phyloP scores from a whole-genome alignment of 208 protist genomes.

The Leishmania braziliensis region DNA sequence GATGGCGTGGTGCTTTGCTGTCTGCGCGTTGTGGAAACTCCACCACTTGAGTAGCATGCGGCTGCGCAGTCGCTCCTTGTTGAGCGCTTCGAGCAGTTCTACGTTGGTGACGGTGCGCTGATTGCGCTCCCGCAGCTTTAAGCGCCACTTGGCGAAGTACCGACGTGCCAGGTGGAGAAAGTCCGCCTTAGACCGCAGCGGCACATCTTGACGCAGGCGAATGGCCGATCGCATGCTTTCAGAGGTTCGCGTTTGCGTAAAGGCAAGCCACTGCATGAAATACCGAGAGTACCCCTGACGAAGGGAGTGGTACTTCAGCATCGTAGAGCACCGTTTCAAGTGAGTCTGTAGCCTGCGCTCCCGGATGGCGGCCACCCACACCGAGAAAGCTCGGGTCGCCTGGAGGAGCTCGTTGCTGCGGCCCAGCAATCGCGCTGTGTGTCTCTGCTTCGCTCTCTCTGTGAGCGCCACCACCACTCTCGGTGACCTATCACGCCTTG shows the following conservation, averaged over 20 bases:
- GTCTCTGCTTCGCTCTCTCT: constrained; percentile 6
- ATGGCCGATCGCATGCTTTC: constrained; percentile 19
- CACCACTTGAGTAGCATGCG: constrained; percentile 39
- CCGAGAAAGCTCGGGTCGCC: constrained; percentile 29
- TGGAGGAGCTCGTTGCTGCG: constrained; percentile 27
- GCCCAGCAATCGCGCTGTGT: constrained; percentile 18
- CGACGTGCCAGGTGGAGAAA: constrained; percentile 51
- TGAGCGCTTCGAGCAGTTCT: constrained; percentile 38
- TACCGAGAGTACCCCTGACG: constrained; percentile 44
- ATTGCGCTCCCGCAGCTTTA: constrained; percentile 39
- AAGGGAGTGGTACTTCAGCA: constrained; percentile 58
- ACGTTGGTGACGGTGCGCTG: constrained; percentile 63
- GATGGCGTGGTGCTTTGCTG: constrained; percentile 1
- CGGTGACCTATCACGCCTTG: background rate
- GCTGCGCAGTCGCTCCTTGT: constrained; percentile 31
- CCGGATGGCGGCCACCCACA: constrained; percentile 37
- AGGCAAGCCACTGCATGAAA: constrained; percentile 73
- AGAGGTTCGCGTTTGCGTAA: constrained; percentile 31
- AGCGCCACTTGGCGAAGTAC: constrained; percentile 70
- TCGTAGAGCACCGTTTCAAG: constrained; percentile 63
- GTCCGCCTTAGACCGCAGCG: constrained; percentile 57
- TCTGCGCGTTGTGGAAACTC: constrained; percentile 7
- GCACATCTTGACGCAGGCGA: constrained; percentile 45
- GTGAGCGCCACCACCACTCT: constrained; percentile 4
- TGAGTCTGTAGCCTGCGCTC: constrained; percentile 49